Evolutionary conservation across 441 rosid genomes (phyloP).

Genomic region (Omphalea diandra): DNA sequence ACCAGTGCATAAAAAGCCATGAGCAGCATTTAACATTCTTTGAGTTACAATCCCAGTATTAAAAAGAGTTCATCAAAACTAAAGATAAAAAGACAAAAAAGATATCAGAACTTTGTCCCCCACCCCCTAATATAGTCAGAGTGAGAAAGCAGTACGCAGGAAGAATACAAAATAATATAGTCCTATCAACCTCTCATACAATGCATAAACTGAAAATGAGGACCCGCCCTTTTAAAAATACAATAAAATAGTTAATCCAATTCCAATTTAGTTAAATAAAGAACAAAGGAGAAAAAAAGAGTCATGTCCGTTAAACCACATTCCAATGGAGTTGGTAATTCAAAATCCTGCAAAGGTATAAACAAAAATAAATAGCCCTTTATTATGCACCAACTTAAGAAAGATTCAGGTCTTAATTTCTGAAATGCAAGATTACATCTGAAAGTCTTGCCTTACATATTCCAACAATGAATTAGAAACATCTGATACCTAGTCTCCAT

Average conservation of each 20-base stretch:
- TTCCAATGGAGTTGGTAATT: background rate
- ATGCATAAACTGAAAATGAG: background rate
- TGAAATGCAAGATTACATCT: background rate
- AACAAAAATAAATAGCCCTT: background rate
- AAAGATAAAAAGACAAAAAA: background rate
- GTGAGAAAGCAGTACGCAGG: background rate
- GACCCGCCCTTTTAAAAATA: background rate
- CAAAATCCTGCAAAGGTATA: conserved; percentile 1
- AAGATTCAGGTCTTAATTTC: background rate
- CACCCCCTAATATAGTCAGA: background rate
- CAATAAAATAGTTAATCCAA: background rate
- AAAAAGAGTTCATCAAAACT: background rate
- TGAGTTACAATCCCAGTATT: background rate
- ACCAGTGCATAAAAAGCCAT: background rate
- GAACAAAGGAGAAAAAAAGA: background rate
- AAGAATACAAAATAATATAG: background rate
- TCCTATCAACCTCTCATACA: conserved; percentile 7
- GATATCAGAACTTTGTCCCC: background rate
- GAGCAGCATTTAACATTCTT: background rate
- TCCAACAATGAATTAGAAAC: conserved; percentile 3
- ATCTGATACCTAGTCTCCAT: background rate
- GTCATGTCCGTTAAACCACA: background rate
- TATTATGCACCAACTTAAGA: background rate
- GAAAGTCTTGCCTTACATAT: background rate
- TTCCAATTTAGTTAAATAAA: too few species aligned